Evolutionary conservation across 2,329 filamentous ascomycete species (phyloP), one percentile per base, ranked within the genome.

Genomic region (Aspergillus bombycis): DNA sequence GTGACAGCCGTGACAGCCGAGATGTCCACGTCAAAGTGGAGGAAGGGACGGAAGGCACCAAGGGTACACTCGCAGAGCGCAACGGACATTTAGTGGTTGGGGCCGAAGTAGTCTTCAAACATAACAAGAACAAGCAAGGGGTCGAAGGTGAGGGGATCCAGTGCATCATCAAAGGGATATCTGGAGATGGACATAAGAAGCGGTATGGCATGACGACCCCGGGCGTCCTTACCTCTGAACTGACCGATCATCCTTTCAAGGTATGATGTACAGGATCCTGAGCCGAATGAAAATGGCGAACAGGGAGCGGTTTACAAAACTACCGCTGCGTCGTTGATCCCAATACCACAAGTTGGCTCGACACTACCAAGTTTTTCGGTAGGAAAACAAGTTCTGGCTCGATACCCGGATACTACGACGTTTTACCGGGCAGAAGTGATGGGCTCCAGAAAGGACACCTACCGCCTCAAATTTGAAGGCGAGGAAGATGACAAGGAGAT

Each of bases 361-460:
- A 79, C 84, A 4, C 83, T 90, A 46, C 85, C 90, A 62, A 86
- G 90, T 41, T 88, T 86, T 68, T 71, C 83, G 9, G 79, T 86
- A 45, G 90, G 91, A 52, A 91, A 90, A 74, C 86, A 88, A 53
- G 91, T 94, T 10, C 81, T 94, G 62, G 92, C 92, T 0, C 81
- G 93, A 62, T 95, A 95, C 72, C 92, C 92, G 0, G 89, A 93
- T 70, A 94, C 92, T 1, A 94, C 92, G 1, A 94, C 91, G 0
- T 94, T 95, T 71, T 95, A 95, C 76, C 89, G 91, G 74, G 92
- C 92, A 1, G 91, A 93, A 69, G 91, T 94, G 10, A 90, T 92
- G 78, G 89, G 89, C 41, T 86, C 82, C 82, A 89, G 80, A 71
- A 84, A 82, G 67, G 80, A 82, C 53, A 75, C 77, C 59, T 83